Evolutionary conservation across 805 yeast genomes (phyloP), one percentile per base, ranked within the genome.

Genomic region (Candida awuae): DNA sequence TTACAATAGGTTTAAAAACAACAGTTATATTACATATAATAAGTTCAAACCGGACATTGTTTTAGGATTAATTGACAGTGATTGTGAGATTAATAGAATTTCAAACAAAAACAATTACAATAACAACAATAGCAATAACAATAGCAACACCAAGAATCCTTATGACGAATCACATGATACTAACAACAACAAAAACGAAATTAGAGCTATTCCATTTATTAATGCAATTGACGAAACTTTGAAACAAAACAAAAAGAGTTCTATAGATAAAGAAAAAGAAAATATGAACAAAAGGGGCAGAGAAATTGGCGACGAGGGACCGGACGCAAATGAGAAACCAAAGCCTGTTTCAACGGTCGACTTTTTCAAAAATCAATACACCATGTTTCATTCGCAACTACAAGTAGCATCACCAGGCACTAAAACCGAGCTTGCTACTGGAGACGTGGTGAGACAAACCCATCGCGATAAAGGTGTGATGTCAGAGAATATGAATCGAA

Each of bases 361-460:
- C 28, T 67, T 56, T 40, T 68, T 74, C 58, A 70, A 65, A 42
- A 54, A 46, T 19, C 73, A 71, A 43, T 73, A 73, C 33, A 44
- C 39, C 43, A 20, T 14, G 48, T 20, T 47, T 52, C 2, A 41
- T 29, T 5, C 53, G 39, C 22, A 34, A 19, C 18, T 32, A 13
- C 36, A 31, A n/a, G n/a, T n/a, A n/a, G n/a, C n/a, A n/a, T n/a
- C n/a, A n/a, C n/a, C n/a, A n/a, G n/a, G n/a, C n/a, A n/a, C n/a
- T n/a, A n/a, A n/a, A n/a, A n/a, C n/a, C n/a, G n/a, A n/a, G n/a
- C n/a, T n/a, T n/a, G n/a, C n/a, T n/a, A n/a, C n/a, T n/a, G n/a
- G n/a, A n/a, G n/a, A n/a, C n/a, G n/a, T n/a, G n/a, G n/a, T n/a
- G n/a, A n/a, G n/a, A n/a, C n/a, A n/a, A n/a, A n/a, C n/a, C n/a